Base-by-base conservation (phyloP, 441 rosid species). In the Daphne laureola region DNA sequence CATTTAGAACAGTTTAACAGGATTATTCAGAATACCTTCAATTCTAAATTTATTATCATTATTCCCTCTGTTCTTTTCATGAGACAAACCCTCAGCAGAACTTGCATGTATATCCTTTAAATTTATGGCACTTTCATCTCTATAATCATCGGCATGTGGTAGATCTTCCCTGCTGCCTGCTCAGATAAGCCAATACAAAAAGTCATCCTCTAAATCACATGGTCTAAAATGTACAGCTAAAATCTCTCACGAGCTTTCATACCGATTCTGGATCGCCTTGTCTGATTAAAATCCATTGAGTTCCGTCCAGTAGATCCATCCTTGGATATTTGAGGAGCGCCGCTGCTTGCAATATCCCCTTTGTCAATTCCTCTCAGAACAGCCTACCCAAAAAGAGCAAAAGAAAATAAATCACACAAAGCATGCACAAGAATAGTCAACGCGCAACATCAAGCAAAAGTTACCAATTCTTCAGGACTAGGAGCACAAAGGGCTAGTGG, bases 301-400 rank as follows among this genome's bases (percentile, higher is more conserved):
- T 72, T 84, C 65, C 83, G 63, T 15, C 87, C 95, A 27, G 47
- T 45, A 47, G 83, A 63, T 57, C 84, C 94, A 67, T 91, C 97
- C 77, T 90, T 95, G 17, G 89, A 64, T 25, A 71, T 65, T 73
- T 80, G 99, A 40, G 95, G 85, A 43, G 96, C 95, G 51, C 96
- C 90, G 40, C 97, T 90, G 59, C 94, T 83, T 49, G 87, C 77
- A 31, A 84, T 69, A 25, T 83, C 95, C 46, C 99, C 99, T 70
- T 79, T 78, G 72, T 81, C 93, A 75, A 95, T 91, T 62, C 79
- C 97, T 57, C 80, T 78, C 74, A 95, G 63, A 69, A 84, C 68
- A 70, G 49, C 81, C 99, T 90, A 59, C 31, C 58, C 59, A 57
- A 53, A 57, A 53, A 66, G 51, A 5, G 31, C 49, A 51, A 51